These are phyloP conservation scores for Dactylellina drechsleri DNA, from an alignment of 2,329 filamentous ascomycete species.

Conservation along the genomic window DNA sequence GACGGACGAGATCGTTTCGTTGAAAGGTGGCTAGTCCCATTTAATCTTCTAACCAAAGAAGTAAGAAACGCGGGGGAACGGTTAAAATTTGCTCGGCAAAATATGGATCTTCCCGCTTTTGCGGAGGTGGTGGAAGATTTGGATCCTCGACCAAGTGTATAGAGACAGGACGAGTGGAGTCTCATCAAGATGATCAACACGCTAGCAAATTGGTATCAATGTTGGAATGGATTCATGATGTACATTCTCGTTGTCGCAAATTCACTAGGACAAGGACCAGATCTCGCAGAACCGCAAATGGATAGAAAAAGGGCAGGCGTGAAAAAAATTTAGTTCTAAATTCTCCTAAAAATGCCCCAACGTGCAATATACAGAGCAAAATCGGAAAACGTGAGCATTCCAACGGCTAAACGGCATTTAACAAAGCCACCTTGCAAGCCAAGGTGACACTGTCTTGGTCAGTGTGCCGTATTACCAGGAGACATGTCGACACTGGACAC, in stretches of 20 bases:
- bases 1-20: not conserved
- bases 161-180: not conserved
- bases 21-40: not conserved
- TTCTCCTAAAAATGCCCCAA: not conserved
- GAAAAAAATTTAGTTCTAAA: not conserved
- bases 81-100: not conserved
- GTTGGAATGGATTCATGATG: not conserved
- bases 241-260: not conserved
- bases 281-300: constrained; percentile 6
- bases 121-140: constrained; percentile 1
- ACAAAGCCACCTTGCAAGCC: not conserved
- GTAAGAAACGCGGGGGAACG: not conserved
- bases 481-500: not conserved
- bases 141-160: not conserved
- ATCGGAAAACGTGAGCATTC: not conserved
- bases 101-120: not conserved
- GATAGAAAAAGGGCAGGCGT: not conserved
- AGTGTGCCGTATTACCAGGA: not conserved
- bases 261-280: constrained; percentile 7
- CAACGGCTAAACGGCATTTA: not conserved
- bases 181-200: constrained; percentile 5
- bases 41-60: not conserved
- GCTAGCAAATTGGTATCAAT: constrained; percentile 7
- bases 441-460: not conserved
- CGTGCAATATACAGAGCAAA: not conserved